Base-by-base conservation (phyloP, 306 rosid species). In the Betula pendula region DNA sequence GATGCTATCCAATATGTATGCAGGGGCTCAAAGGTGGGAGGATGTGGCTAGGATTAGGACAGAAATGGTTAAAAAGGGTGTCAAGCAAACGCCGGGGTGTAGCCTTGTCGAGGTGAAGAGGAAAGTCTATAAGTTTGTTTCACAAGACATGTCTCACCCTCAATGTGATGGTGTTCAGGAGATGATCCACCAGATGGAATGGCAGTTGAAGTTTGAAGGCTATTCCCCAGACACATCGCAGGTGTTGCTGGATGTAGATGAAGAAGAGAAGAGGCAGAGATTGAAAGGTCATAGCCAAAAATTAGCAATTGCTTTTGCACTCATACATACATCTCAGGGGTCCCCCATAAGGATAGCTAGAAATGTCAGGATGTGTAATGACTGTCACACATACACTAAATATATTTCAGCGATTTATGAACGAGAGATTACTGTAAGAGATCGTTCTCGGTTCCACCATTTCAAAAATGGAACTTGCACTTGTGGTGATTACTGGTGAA, bases 141-240 rank as follows among this genome's bases (percentile, higher is more conserved):
- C 98, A 35, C 89, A 87, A 72, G 98, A 93, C 81, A 89, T 76
- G 88, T 85, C 90, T 69, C 82, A 76, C 71, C 87, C 88, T 0
- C 76, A 79, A 56, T 83, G 77, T 47, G 62, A 75, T 17, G 73
- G 68, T 45, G 71, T 91, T 45, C 79, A 88, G 5, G 86, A 88
- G 62, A 90, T 90, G 96, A 87, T 94, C 81, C 94, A 91, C 87
- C 97, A 94, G 82, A 94, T 94, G 96, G 97, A 94, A 84, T 94
- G 97, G 98, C 97, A 94, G 79, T 60, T 91, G 89, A 90, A 89
- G 79, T 94, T 94, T 17, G 96, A 94, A 81, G 96, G 96, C 74
- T 91, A 94, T 79, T 48, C 43, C 27, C 78, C 96, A 48, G 96
- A 90, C 73, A 94, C 91, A 43, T 84, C 96, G 20, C 96, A 90